A percentile compares a stretch with the other conserved stretches of the same genome.
Evolutionary conservation across 164 flowering plant genomes (phyloP).

Genomic region (Platanus orientalis): DNA sequence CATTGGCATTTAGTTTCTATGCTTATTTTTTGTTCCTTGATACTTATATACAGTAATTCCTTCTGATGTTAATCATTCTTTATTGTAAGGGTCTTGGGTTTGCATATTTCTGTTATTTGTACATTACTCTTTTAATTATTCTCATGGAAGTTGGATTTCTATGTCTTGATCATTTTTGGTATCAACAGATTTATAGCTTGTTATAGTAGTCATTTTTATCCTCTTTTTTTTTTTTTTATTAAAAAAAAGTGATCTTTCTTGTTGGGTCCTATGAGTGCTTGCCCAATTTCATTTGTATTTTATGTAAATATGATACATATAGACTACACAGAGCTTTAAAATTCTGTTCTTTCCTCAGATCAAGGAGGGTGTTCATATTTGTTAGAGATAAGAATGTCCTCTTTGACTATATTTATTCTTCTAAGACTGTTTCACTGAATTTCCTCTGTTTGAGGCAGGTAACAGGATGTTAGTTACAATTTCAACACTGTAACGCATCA

Average conservation of each 20-base stretch:
- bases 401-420: too few species aligned
- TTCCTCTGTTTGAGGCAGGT: slow-evolving; percentile 18
- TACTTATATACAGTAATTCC: not conserved
- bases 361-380: not conserved
- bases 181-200: not conserved
- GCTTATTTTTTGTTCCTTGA: not conserved
- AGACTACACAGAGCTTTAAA: too few species aligned
- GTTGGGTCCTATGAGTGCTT: too few species aligned
- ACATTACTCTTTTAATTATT: not conserved
- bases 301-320: too few species aligned
- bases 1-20: not conserved
- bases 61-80: not conserved
- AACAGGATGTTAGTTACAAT: not conserved
- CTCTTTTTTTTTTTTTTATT: too few species aligned
- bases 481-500: slow-evolving; percentile 10
- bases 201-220: too few species aligned
- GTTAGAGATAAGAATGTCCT: too few species aligned
- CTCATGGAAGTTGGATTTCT: not conserved
- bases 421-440: slow-evolving; percentile 1
- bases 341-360: not conserved
- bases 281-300: too few species aligned
- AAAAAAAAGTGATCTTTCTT: too few species aligned
- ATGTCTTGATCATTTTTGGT: not conserved
- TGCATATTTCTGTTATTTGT: not conserved
- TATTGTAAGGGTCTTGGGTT: not conserved